Base-by-base conservation (phyloP, 331 rosid species). In the Malus hybrid region DNA sequence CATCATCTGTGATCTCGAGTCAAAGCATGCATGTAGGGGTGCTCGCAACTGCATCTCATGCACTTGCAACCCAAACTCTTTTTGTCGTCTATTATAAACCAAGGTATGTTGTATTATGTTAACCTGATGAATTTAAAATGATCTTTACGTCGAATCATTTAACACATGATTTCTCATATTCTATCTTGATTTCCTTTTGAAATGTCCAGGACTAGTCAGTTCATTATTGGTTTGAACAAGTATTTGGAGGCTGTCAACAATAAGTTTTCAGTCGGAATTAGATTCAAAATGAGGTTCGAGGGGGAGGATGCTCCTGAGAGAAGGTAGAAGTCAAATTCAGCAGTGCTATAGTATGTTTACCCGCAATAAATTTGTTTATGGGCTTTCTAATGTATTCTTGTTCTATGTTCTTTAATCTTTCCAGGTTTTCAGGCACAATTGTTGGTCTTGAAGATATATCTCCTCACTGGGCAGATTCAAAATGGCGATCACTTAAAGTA, bases 11-110 rank as follows among this genome's bases (percentile, higher is more conserved):
- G 79, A 90, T 92, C 69, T 92, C 96, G 22, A 87, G 97, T 81
- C 93, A 90, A 76, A 92, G 97, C 84, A 90, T 92, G 97, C 96
- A 92, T 78, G 75, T 92, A 28, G 97, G 97, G 80, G 91, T 92
- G 78, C 93, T 92, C 62, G 97, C 96, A 68, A 92, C 97, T 80
- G 97, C 97, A 60, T 88, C 96, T 60, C 97, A 92, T 77, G 97
- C 97, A 39, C 88, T 86, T 69, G 71, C 84, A 50, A 90, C 93
- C 73, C 87, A 80, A 70, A 90, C 93, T 58, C 80, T 85, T 68
- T 92, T 92, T 69, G 80, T 90, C 12, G 96, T 92, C 36, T 90
- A 85, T 82, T 88, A 90, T 74, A 92, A 90, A 81, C 97, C 96
- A 70, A 87, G 97, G 97, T 90, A 71, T 10, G 9, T 63, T 8